These are phyloP conservation scores for Pleurotus tuoliensis DNA, from an alignment of 768 basidiomycete genomes.

Conservation along the genomic window DNA sequence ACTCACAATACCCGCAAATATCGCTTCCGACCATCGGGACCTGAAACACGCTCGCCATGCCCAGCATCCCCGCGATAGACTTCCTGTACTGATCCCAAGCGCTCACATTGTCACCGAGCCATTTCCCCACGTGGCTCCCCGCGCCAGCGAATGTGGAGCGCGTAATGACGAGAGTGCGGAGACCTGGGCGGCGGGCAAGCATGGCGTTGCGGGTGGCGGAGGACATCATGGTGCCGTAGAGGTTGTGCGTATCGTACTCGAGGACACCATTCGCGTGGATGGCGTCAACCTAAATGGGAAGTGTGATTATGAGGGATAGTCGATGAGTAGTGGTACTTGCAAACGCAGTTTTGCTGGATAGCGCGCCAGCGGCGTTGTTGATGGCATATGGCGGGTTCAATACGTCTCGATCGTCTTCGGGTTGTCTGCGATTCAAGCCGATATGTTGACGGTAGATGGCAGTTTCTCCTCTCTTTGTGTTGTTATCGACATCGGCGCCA, in stretches of 20 bases:
- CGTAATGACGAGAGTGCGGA: conserved; percentile 62
- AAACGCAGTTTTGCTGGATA: conserved; percentile 53
- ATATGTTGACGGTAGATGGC: not conserved
- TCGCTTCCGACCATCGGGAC: conserved; percentile 78
- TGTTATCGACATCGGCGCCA: conserved; percentile 4
- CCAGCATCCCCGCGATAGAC: conserved; percentile 63
- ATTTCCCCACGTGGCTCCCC: conserved; percentile 65
- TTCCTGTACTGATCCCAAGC: conserved; percentile 54
- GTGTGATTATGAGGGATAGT: not conserved
- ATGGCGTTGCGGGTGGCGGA: conserved; percentile 56
- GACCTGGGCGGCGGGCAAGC: conserved; percentile 57
- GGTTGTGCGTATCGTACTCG: conserved; percentile 62
- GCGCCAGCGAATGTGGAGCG: conserved; percentile 73
- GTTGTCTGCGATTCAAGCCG: conserved; percentile 20
- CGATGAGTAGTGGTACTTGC: conserved; percentile 26
- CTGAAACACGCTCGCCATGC: conserved; percentile 62
- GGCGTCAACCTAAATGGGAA: conserved; percentile 31
- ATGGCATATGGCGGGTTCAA: conserved; percentile 57
- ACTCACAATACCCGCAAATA: conserved; percentile 62
- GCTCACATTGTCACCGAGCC: conserved; percentile 68
- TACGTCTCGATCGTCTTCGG: conserved; percentile 18
- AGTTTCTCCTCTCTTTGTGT: conserved; percentile 3
- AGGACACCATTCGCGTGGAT: conserved; percentile 54
- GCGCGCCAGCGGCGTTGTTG: conserved; percentile 48
- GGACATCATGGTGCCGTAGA: conserved; percentile 75